Conservation (phyloP, 2,329 filamentous ascomycete species). For the Aureobasidium sp. region DNA sequence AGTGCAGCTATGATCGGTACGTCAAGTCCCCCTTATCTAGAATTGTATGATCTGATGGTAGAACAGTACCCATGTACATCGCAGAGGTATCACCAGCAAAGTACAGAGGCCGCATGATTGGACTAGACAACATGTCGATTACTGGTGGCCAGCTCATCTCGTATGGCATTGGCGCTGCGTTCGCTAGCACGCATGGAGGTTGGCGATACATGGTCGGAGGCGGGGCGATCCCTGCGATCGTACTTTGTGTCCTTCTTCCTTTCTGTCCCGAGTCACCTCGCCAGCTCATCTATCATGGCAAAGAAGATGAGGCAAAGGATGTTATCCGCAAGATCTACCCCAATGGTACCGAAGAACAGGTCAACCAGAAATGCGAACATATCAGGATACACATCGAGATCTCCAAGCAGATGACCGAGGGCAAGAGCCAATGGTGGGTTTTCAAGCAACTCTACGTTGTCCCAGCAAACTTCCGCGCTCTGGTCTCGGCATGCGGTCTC, state of each 20-base stretch:
- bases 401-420: slow-evolving; percentile 17
- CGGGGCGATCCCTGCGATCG: slow-evolving; percentile 39
- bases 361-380: slow-evolving; percentile 24
- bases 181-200: slow-evolving; percentile 29
- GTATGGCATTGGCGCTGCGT: slow-evolving; percentile 24
- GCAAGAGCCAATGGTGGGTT: slow-evolving; percentile 24
- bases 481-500: slow-evolving; percentile 30
- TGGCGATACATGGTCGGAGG: slow-evolving; percentile 44
- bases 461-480: slow-evolving; percentile 26
- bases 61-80: slow-evolving; percentile 31
- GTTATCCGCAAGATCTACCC: slow-evolving; percentile 29
- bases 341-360: slow-evolving; percentile 16
- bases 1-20: slow-evolving; percentile 22
- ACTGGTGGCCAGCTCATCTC: slow-evolving; percentile 25
- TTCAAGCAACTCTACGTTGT: slow-evolving; percentile 27
- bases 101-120: slow-evolving; percentile 41
- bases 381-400: slow-evolving; percentile 12
- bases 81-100: slow-evolving; percentile 43
- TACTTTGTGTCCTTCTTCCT: slow-evolving; percentile 34
- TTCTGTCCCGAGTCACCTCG: slow-evolving; percentile 43
- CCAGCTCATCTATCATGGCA: slow-evolving; percentile 32
- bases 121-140: slow-evolving; percentile 38
- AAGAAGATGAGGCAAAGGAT: slow-evolving; percentile 24
- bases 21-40: not conserved
- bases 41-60: not conserved